Conservation (phyloP, 129 eudicot genomes). For the Ambrosia trifida region DNA sequence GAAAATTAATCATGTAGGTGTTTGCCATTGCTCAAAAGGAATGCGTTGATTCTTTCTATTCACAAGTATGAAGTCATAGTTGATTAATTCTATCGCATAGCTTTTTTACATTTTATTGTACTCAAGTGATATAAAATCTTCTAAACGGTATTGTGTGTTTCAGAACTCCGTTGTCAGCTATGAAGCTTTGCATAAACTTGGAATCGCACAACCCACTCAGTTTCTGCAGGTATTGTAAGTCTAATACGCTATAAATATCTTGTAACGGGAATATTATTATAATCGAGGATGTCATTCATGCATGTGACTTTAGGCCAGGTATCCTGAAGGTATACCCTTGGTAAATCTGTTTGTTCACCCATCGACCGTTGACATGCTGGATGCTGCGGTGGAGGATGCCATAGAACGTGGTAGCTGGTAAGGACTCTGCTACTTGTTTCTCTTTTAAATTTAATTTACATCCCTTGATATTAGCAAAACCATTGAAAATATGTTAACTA, state of each 20-base stretch:
- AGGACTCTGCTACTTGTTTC: slow-evolving; percentile 16
- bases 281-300: slow-evolving; percentile 35
- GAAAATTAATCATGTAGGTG: slow-evolving; percentile 55
- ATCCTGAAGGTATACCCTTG: slow-evolving; percentile 89
- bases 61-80: slow-evolving; percentile 61
- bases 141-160: slow-evolving; percentile 18
- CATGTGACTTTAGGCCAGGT: slow-evolving; percentile 70
- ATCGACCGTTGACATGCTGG: slow-evolving; percentile 87
- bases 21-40: slow-evolving; percentile 96
- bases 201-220: slow-evolving; percentile 88
- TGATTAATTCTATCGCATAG: background rate
- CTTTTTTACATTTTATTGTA: too few relatives aligned
- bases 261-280: slow-evolving; percentile 10
- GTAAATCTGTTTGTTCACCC: slow-evolving; percentile 75
- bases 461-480: slow-evolving; percentile 9
- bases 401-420: slow-evolving; percentile 94
- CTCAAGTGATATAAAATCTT: too few relatives aligned
- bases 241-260: slow-evolving; percentile 11
- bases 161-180: slow-evolving; percentile 96
- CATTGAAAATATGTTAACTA: background rate
- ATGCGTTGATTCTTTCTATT: slow-evolving; percentile 85
- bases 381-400: slow-evolving; percentile 92
- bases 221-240: slow-evolving; percentile 76
- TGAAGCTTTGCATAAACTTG: slow-evolving; percentile 82
- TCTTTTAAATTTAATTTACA: background rate